Evolutionary conservation across 2,329 filamentous ascomycete species (phyloP), one percentile per base, ranked within the genome.

Genomic region (Fusarium stilboides): DNA sequence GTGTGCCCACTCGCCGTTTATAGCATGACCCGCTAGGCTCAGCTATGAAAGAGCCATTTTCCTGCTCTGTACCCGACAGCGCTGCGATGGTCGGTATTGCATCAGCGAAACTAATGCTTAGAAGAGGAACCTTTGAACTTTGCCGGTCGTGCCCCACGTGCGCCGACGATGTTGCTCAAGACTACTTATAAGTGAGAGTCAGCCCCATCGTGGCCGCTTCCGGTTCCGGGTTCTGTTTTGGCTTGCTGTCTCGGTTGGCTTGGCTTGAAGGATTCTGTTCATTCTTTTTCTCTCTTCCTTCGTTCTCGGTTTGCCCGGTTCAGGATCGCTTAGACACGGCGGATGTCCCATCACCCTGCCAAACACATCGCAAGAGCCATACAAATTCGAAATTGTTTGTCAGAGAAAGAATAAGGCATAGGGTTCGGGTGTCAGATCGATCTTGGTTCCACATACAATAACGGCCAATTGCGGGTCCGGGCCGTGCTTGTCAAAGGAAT

Each of bases 131-230:
- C 44, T 15, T 64, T 58, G 36, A 44, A 55, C 28, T 55, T 19
- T 36, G 31, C 22, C 26, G 20, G 51, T 40, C 20, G 33, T 39
- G 58, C 65, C 63, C 63, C 58, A 68, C 57, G 61, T 62, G 37
- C 57, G 39, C 36, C 45, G 57, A 51, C 33, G 49, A 64, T 60
- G 53, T 43, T 44, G 49, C 40, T 49, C 44, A 51, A 46, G 37
- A 58, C 52, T 70, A 57, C 62, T 69, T 70, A 70, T 68, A 56
- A 66, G 49, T 67, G 47, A 68, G 42, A 57, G 40, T 12, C 56
- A 39, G 62, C 51, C 62, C 64, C 50, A 50, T 67, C 55, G 34
- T 58, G 36, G 44, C 44, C 45, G 36, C 31, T 55, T 68, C 56
- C 49, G 52, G 43, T 47, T 54, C 47, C 51, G 47, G 50, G 20